Evolutionary conservation across 1,284 basidiomycete species (phyloP).

Genomic region (Papiliotrema nemorosa): DNA sequence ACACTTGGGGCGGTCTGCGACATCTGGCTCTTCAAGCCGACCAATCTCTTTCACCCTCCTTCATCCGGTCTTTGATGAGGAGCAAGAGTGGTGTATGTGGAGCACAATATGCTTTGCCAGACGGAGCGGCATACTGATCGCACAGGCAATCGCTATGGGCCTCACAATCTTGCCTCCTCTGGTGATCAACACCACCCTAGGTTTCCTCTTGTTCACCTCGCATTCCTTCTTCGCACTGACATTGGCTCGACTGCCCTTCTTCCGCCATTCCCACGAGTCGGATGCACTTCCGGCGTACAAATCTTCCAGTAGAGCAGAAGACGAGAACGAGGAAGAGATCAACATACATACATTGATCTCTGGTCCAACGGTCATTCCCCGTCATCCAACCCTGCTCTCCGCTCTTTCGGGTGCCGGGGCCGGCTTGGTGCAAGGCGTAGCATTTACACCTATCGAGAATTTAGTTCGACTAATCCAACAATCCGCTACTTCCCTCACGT

Average conservation of each 20-base stretch:
- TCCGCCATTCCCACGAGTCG: constrained; percentile 15
- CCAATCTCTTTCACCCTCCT: constrained; percentile 42
- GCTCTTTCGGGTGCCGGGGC: constrained; percentile 45
- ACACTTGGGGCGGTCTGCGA: constrained; percentile 45
- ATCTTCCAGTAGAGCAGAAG: neutral
- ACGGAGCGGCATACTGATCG: no score
- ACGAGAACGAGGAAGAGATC: constrained; percentile 34
- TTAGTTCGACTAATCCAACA: constrained; percentile 27
- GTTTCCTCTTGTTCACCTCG: constrained; percentile 47
- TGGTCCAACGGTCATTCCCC: constrained; percentile 38
- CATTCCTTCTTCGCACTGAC: constrained; percentile 45
- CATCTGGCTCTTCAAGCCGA: constrained; percentile 45
- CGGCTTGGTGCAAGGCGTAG: constrained; percentile 43
- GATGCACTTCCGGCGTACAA: neutral
- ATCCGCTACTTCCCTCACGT: constrained; percentile 14
- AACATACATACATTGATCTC: constrained; percentile 37
- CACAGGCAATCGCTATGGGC: constrained; percentile 24
- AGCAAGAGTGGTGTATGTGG: constrained; percentile 33
- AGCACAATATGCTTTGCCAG: no score
- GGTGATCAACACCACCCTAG: constrained; percentile 45
- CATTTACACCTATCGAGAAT: constrained; percentile 49
- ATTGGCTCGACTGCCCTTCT: constrained; percentile 40
- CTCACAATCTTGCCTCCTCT: constrained; percentile 43
- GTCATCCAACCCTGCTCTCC: constrained; percentile 44
- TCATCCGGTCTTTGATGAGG: constrained; percentile 40